Percentiles rank a stretch among this genome's conserved stretches.
phyloP scores from a whole-genome alignment of 257 asterid species.

The Solanum bulbocastanum region DNA sequence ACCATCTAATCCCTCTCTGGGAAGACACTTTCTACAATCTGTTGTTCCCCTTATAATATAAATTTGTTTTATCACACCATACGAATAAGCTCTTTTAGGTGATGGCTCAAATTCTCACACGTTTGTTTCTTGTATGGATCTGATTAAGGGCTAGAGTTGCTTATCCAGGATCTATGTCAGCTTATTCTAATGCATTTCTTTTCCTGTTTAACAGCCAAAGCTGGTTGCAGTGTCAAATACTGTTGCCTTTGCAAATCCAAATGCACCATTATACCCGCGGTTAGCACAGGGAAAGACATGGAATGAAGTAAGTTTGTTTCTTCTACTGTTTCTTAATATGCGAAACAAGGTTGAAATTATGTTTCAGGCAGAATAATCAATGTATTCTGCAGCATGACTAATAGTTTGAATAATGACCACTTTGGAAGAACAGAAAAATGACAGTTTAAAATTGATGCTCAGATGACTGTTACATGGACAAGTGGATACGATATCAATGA shows the following conservation, averaged over 20 bases:
- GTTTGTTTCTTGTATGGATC: not conserved
- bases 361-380: not conserved
- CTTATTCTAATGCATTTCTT: not conserved
- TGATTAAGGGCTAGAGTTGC: not conserved
- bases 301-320: slow-evolving; percentile 62
- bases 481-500: slow-evolving; percentile 58
- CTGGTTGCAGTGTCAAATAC: slow-evolving; percentile 60
- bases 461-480: slow-evolving; percentile 99
- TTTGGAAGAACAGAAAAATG: not conserved
- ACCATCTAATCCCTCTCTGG: not conserved
- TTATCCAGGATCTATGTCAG: not conserved
- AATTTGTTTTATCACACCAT: not conserved
- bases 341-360: not conserved
- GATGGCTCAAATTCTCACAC: not conserved
- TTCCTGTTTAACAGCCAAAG: slow-evolving; percentile 53
- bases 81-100: not conserved
- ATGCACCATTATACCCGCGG: slow-evolving; percentile 91
- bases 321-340: not conserved
- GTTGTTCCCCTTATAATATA: not conserved
- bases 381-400: not conserved
- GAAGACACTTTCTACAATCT: not conserved
- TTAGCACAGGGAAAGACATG: slow-evolving; percentile 86
- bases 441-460: slow-evolving; percentile 11
- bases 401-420: not conserved
- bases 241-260: slow-evolving; percentile 68